These are phyloP conservation scores for Penicillium janthinellum DNA, from an alignment of 2,329 filamentous ascomycete genomes.

Conservation along the genomic window DNA sequence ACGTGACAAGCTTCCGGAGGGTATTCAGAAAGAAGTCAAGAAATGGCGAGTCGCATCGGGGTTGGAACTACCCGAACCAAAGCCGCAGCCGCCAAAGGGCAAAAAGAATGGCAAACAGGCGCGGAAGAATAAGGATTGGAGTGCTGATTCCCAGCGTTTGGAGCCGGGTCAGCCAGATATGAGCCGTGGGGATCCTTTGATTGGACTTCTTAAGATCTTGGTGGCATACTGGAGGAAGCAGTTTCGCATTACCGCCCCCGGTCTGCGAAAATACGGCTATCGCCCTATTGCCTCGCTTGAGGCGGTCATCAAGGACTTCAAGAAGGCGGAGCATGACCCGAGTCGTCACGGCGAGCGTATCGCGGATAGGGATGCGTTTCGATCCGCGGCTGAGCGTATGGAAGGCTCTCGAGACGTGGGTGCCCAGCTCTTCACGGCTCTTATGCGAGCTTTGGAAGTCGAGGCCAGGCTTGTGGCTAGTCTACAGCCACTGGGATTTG, in stretches of 20 bases:
- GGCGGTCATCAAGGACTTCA: conserved; percentile 71
- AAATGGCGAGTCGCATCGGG: conserved; percentile 72
- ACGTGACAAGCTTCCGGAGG: conserved; percentile 69
- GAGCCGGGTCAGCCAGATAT: conserved; percentile 73
- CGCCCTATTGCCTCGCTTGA: conserved; percentile 74
- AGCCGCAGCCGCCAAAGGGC: conserved; percentile 43
- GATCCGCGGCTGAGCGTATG: conserved; percentile 66
- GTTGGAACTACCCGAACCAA: conserved; percentile 51
- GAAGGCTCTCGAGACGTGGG: conserved; percentile 85
- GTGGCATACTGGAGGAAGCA: conserved; percentile 84
- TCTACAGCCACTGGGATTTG: conserved; percentile 84
- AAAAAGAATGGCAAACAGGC: conserved; percentile 45
- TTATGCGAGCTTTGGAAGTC: conserved; percentile 77
- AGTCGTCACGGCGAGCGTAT: conserved; percentile 76
- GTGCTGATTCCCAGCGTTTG: conserved; percentile 65
- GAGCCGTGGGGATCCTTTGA: conserved; percentile 79
- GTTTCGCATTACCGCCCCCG: conserved; percentile 75
- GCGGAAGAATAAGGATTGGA: conserved; percentile 67
- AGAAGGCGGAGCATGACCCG: conserved; percentile 62
- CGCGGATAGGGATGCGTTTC: conserved; percentile 66
- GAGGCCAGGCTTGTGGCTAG: conserved; percentile 83
- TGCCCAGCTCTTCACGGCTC: conserved; percentile 83
- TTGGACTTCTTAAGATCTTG: conserved; percentile 74
- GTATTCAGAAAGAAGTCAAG: conserved; percentile 71
- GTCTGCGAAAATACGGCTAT: conserved; percentile 86